These are phyloP conservation scores for Colletotrichum phormii DNA, from an alignment of 2,329 filamentous ascomycete species.

Conservation along the genomic window DNA sequence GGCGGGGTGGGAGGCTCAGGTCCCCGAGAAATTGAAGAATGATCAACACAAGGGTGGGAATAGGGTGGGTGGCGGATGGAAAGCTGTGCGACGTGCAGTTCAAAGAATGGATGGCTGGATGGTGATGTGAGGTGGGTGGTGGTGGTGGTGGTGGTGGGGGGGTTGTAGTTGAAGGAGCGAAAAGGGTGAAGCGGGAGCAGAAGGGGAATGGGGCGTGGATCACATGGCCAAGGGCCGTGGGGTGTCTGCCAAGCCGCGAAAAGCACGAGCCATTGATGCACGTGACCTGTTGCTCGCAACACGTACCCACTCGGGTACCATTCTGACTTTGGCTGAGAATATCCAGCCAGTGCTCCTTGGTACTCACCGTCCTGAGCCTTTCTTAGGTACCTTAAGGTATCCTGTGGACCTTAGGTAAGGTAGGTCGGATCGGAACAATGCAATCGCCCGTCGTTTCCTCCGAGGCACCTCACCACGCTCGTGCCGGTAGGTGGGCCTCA, in stretches of 20 bases:
- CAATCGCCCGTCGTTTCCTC: no score
- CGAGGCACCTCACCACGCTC: no score
- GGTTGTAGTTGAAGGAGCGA: not conserved
- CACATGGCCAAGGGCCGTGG: not conserved
- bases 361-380: no score
- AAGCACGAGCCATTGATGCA: not conserved
- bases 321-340: no score
- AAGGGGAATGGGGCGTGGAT: not conserved
- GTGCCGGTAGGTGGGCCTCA: not conserved
- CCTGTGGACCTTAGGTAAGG: no score
- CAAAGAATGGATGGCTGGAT: slow-evolving; percentile 1
- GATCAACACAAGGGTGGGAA: slow-evolving; percentile 32
- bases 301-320: not conserved
- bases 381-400: no score
- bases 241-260: not conserved
- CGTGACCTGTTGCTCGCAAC: not conserved
- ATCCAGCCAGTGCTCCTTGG: no score
- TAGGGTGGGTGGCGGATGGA: not conserved
- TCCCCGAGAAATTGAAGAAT: slow-evolving; percentile 21
- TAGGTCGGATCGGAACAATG: no score
- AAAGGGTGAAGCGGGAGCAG: not conserved
- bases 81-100: not conserved
- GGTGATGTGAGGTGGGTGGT: not conserved
- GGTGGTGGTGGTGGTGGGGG: not conserved
- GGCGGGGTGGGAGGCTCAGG: slow-evolving; percentile 14